A percentile compares a stretch with the other conserved stretches of the same genome.
Conservation (phyloP, 805 yeast species). For the Wickerhamiella domercqiae region DNA sequence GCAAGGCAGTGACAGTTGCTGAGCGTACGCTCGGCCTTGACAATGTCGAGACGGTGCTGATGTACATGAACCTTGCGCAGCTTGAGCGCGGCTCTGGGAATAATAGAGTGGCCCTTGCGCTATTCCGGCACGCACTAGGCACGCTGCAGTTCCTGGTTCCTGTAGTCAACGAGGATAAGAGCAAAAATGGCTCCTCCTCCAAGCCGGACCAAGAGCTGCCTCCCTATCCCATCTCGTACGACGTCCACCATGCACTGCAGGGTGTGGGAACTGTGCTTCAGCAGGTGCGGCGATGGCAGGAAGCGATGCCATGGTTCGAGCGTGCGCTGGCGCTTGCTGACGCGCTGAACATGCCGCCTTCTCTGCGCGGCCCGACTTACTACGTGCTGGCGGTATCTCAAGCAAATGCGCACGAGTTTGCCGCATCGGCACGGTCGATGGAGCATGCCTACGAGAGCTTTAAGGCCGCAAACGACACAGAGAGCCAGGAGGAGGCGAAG, state of each 20-base stretch:
- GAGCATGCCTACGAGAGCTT: conserved; percentile 43
- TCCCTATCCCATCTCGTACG: neutral
- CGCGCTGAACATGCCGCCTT: conserved; percentile 38
- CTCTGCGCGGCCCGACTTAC: conserved; percentile 46
- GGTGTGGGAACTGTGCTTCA: conserved; percentile 43
- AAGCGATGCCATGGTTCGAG: conserved; percentile 39
- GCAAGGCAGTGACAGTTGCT: conserved; percentile 54
- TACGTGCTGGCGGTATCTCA: conserved; percentile 56
- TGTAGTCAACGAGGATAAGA: no score
- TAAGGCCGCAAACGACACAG: conserved; percentile 45
- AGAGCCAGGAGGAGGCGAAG: conserved; percentile 56
- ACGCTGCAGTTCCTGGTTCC: no score
- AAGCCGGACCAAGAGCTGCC: no score
- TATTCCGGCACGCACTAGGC: conserved; percentile 22
- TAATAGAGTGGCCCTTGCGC: conserved; percentile 38
- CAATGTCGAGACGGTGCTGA: conserved; percentile 55
- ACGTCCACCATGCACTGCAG: conserved; percentile 48
- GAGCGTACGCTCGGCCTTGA: conserved; percentile 78
- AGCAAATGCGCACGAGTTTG: conserved; percentile 36
- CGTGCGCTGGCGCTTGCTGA: conserved; percentile 36
- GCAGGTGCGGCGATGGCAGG: conserved; percentile 31
- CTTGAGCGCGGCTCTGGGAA: conserved; percentile 50
- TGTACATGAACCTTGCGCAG: conserved; percentile 59
- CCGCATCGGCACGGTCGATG: conserved; percentile 42
- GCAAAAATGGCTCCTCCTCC: no score